phyloP scores from a whole-genome alignment of 257 asterid species.

The Fraxinus americana region DNA sequence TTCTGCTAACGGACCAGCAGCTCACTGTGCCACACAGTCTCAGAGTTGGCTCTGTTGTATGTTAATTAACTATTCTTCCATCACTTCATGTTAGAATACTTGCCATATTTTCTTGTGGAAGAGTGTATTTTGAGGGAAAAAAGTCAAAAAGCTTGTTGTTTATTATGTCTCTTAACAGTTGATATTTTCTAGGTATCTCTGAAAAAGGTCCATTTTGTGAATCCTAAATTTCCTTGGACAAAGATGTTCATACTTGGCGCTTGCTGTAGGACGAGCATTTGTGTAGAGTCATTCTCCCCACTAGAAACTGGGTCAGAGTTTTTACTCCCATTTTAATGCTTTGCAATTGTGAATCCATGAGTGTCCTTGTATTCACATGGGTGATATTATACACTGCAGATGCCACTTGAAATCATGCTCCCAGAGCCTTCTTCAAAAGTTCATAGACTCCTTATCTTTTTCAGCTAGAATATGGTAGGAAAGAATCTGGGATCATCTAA shows the following conservation, averaged over 20 bases:
- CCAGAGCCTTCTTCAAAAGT: constrained; percentile 63
- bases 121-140: neutral
- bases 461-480: constrained; percentile 82
- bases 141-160: neutral
- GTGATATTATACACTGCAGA: constrained; percentile 43
- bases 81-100: constrained; percentile 18
- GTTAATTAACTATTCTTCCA: constrained; percentile 28
- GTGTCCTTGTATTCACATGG: constrained; percentile 18
- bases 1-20: constrained; percentile 64
- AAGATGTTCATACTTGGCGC: constrained; percentile 78
- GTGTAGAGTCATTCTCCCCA: constrained; percentile 80
- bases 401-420: constrained; percentile 52
- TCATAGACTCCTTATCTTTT: constrained; percentile 60
- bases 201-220: constrained; percentile 74
- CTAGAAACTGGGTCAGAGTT: constrained; percentile 64
- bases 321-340: constrained; percentile 19
- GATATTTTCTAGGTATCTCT: constrained; percentile 60
- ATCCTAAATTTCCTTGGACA: constrained; percentile 77
- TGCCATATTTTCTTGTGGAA: constrained; percentile 18
- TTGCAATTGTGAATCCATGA: neutral
- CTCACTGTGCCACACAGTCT: constrained; percentile 70
- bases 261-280: constrained; percentile 68
- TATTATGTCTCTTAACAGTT: constrained; percentile 28
- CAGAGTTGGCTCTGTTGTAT: constrained; percentile 87
- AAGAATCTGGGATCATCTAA: neutral